Percentiles rank a stretch among this genome's conserved stretches.
These are phyloP conservation scores for Rubroboletus pulcherrimus DNA, from an alignment of 768 basidiomycete species.

Conservation along the genomic window DNA sequence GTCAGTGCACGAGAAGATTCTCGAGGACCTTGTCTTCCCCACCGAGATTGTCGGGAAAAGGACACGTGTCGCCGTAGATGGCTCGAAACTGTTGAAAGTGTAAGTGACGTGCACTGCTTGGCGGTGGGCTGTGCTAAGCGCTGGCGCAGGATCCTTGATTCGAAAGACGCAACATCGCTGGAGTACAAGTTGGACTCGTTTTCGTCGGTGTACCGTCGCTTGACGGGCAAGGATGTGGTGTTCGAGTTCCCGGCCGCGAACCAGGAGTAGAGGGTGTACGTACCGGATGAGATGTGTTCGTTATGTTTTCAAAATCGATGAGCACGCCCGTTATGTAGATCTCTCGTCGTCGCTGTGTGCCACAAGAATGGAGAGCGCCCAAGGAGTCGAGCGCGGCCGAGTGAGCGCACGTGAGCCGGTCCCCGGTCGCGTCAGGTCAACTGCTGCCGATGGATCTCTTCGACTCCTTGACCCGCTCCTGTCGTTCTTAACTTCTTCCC, in stretches of 20 bases:
- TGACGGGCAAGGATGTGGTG: conserved; percentile 96
- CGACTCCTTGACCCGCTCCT: conserved; percentile 22
- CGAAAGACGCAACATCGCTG: conserved; percentile 95
- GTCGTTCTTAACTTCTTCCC: conserved; percentile 25
- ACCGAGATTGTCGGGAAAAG: conserved; percentile 99
- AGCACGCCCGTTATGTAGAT: conserved; percentile 33
- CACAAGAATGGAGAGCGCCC: conserved; percentile 23
- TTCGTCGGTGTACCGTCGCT: conserved; percentile 90
- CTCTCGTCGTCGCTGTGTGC: conserved; percentile 10
- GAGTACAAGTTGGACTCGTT: conserved; percentile 99
- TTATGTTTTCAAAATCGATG: conserved; percentile 34
- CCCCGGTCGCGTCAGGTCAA: conserved; percentile 31
- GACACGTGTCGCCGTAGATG: conserved; percentile 89
- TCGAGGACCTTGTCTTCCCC: conserved; percentile 98
- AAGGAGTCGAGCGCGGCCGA: background rate
- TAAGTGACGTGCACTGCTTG: conserved; percentile 45
- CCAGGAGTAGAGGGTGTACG: conserved; percentile 52
- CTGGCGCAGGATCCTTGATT: conserved; percentile 79
- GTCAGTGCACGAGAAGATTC: conserved; percentile 94
- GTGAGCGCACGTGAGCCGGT: conserved; percentile 31
- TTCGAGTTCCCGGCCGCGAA: conserved; percentile 85
- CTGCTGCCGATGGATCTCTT: conserved; percentile 28
- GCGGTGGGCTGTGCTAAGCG: conserved; percentile 15
- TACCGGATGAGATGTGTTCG: conserved; percentile 33
- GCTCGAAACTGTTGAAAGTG: conserved; percentile 97